Evolutionary conservation across 1,284 basidiomycete species (phyloP).

Genomic region (Chondrostereum purpureum): DNA sequence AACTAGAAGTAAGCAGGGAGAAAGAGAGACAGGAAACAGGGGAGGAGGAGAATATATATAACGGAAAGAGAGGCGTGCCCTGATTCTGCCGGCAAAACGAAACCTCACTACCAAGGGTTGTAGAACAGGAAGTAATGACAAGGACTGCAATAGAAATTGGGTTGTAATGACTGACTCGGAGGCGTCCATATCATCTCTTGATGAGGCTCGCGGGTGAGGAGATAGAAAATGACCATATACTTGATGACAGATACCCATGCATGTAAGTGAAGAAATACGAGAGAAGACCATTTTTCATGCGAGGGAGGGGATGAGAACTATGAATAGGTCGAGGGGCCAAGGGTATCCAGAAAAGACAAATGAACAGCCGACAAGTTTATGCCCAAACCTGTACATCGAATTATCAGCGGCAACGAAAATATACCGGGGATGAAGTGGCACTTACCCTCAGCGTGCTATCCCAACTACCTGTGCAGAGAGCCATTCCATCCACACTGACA

Average conservation of each 20-base stretch:
- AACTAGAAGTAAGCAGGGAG: conserved; percentile 19
- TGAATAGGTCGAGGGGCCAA: conserved; percentile 15
- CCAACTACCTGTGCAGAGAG: conserved; percentile 97
- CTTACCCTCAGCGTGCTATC: conserved; percentile 91
- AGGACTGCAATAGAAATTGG: conserved; percentile 29
- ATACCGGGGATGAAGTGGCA: conserved; percentile 17
- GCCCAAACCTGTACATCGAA: conserved; percentile 47
- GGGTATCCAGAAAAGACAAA: conserved; percentile 15
- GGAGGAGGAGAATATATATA: conserved; percentile 20
- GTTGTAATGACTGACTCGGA: conserved; percentile 59
- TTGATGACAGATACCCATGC: conserved; percentile 32
- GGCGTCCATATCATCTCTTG: conserved; percentile 34
- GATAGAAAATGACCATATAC: conserved; percentile 40
- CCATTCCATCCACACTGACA: conserved; percentile 94
- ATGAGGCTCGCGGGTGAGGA: conserved; percentile 39
- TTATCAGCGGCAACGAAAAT: conserved; percentile 10
- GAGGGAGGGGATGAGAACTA: neutral
- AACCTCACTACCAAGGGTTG: neutral
- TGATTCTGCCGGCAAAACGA: no score
- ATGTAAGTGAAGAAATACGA: conserved; percentile 21
- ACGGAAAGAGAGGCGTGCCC: conserved; percentile 11
- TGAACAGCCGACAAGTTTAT: conserved; percentile 25
- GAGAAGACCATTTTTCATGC: conserved; percentile 7
- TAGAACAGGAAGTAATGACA: conserved; percentile 22
- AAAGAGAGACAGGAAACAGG: conserved; percentile 19